Evolutionary conservation across 768 basidiomycete genomes (phyloP).

Genomic region (Trametes punicea): DNA sequence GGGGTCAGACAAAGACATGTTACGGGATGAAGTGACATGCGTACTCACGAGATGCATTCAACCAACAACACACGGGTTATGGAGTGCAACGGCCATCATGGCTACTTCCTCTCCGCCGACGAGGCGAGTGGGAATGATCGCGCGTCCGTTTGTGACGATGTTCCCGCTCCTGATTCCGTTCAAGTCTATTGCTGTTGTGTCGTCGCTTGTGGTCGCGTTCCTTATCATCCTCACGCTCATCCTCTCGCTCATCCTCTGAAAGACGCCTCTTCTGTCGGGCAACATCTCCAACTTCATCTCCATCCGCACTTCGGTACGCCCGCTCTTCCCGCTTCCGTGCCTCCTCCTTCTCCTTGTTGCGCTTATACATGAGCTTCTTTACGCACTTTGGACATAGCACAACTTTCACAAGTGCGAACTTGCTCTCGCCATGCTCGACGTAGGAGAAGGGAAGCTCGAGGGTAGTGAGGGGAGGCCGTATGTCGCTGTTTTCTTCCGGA

Average conservation of each 20-base stretch:
- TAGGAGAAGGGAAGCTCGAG: constrained; percentile 92
- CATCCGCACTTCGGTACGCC: neutral
- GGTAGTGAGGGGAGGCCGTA: constrained; percentile 49
- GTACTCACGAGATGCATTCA: too few species aligned
- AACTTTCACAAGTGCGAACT: constrained; percentile 86
- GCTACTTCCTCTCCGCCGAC: neutral
- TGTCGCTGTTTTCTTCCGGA: constrained; percentile 19
- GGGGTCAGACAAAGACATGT: too few species aligned
- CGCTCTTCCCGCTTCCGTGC: constrained; percentile 1
- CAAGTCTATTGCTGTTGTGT: neutral
- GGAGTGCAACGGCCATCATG: neutral
- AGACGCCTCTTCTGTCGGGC: neutral
- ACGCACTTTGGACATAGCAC: constrained; percentile 78
- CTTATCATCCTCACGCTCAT: neutral
- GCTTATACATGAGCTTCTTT: constrained; percentile 85
- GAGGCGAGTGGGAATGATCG: constrained; percentile 30
- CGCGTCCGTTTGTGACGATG: constrained; percentile 9
- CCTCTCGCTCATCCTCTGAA: neutral
- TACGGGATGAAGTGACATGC: too few species aligned
- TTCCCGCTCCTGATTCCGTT: neutral
- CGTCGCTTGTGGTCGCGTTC: neutral
- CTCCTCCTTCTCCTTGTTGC: constrained; percentile 56
- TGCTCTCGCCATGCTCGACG: constrained; percentile 68
- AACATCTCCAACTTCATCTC: neutral
- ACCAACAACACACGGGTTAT: neutral